Percentiles rank a stretch among this genome's conserved stretches.
phyloP scores from a whole-genome alignment of 257 asterid genomes.

The Jacaranda copaia region DNA sequence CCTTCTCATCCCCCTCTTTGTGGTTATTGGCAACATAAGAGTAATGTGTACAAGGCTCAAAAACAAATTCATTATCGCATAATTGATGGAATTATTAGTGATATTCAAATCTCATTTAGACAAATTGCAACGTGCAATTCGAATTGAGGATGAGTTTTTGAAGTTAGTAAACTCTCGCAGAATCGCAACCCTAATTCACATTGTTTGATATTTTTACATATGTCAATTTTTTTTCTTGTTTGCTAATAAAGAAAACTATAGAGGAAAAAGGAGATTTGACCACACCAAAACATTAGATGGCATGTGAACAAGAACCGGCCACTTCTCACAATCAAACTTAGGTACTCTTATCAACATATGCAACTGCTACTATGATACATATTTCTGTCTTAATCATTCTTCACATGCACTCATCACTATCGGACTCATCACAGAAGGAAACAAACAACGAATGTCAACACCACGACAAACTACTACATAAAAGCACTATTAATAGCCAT shows the following conservation, averaged over 20 bases:
- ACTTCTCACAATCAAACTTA: constrained; percentile 31
- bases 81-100: too few relatives aligned
- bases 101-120: too few relatives aligned
- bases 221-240: background rate
- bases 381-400: background rate
- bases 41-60: too few relatives aligned
- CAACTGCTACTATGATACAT: constrained; percentile 3
- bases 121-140: too few relatives aligned
- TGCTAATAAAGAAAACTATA: background rate
- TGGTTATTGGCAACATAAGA: too few relatives aligned
- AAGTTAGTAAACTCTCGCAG: too few relatives aligned
- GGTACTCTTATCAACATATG: constrained; percentile 21
- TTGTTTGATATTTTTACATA: too few relatives aligned
- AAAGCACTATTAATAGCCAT: constrained; percentile 32
- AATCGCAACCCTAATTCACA: too few relatives aligned
- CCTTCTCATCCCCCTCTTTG: too few relatives aligned
- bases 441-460: constrained; percentile 20
- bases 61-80: too few relatives aligned
- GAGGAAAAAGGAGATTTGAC: background rate
- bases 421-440: background rate
- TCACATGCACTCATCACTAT: constrained; percentile 33
- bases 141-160: too few relatives aligned
- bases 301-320: constrained; percentile 19
- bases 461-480: background rate
- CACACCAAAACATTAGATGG: background rate